A percentile compares a stretch with the other conserved stretches of the same genome.
Evolutionary conservation across 176 grass and related monocot species (phyloP).

Genomic region (Carex myosuroides): DNA sequence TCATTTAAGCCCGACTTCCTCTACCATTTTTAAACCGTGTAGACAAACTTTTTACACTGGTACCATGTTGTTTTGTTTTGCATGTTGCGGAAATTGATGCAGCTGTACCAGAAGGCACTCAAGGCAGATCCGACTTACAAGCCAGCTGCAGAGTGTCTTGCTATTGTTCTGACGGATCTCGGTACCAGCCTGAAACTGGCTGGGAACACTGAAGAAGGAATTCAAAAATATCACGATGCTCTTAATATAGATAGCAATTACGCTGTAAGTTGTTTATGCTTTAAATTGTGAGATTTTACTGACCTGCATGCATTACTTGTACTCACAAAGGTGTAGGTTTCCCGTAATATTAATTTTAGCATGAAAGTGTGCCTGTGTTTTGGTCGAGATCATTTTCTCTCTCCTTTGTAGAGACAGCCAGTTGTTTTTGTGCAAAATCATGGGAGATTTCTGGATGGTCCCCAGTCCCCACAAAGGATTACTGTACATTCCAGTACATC

Average conservation of each 20-base stretch:
- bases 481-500: background rate
- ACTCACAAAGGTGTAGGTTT: background rate
- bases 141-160: conserved; percentile 71
- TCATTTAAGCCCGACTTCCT: background rate
- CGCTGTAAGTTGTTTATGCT: conserved; percentile 43
- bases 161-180: conserved; percentile 95
- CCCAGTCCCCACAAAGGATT: conserved; percentile 1
- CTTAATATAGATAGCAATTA: conserved; percentile 87
- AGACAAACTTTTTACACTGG: background rate
- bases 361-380: background rate
- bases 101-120: conserved; percentile 87
- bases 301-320: background rate
- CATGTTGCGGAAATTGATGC: conserved; percentile 26
- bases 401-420: background rate
- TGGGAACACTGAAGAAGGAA: conserved; percentile 90
- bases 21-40: background rate
- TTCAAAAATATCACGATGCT: conserved; percentile 96
- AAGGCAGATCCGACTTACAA: conserved; percentile 87
- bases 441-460: background rate
- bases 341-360: background rate
- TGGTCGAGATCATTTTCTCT: background rate
- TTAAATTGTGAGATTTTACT: background rate
- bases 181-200: conserved; percentile 94
- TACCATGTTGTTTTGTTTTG: background rate
- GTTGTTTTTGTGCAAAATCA: background rate